Base-by-base conservation (phyloP, 2,329 filamentous ascomycete species). In the Calonectria pseudoturangicola region DNA sequence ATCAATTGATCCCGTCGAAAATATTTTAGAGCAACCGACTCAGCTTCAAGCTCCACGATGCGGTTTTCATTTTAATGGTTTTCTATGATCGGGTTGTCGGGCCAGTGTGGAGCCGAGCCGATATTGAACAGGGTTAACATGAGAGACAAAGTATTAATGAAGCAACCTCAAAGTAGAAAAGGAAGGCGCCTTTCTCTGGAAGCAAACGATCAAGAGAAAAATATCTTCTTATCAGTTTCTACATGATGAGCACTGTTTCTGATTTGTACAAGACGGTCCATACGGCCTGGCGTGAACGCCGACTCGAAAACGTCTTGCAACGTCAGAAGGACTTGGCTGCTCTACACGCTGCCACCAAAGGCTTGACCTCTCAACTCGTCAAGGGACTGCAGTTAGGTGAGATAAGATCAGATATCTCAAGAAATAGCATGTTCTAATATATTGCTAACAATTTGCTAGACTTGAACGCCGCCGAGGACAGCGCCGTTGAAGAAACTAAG, bases 101-200 rank as follows among this genome's bases (percentile, higher is more conserved):
- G 25, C 45, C 30, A 28, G 12, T 43, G 63, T 51, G 63, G 63
- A 66, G 63, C 63, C 63, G 63, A 66, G 47, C 63, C 63, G 63
- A 66, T 16, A 5, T 4, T 30, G 18, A 25, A 4, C 25, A 12
- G n/a, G 21, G 8, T 12, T 25, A 21, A 21, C 21, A 21, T 21
- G 21, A 21, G 21, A 21, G 21, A 21, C 21, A 43, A 27, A 47
- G 4, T 2, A 25, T 5, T 28, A 50, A 28, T 7, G 25, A 8
- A 16, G 6, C 25, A 16, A 8, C 25, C 21, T 15, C 15, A 21
- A 50, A 50, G 28, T 27, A 16, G 12, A 6, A 13, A 21, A 50
- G 16, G 7, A 4, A 50, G 4, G 2, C 13, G 2, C 48, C 30
- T 18, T 30, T n/a, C 48, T 3, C 5, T 8, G 30, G 15, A 51